Evolutionary conservation across 139 green algal genomes (phyloP), one percentile per base, ranked within the genome.

Genomic region (Chlorella sp.): DNA sequence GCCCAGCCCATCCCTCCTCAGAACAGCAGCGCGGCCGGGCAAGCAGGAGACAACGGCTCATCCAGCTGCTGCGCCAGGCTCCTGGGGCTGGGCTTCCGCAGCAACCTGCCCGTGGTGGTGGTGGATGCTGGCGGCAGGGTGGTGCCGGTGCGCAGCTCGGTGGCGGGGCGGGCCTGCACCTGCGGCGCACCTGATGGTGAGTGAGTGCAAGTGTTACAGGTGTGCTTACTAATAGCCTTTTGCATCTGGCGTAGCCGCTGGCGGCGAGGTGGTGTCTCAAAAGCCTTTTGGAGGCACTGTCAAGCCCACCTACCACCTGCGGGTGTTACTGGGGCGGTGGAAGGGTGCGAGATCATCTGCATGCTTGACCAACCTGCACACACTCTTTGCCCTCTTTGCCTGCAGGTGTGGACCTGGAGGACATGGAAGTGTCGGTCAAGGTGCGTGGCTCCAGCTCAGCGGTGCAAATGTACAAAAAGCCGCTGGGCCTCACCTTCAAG

Each of bases 71-170:
- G 67, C 17, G 27, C 42, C 23, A 20, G 49, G 67, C 42, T 72
- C 27, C 2, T 24, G 27, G 42, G 26, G 27, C 50, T 72, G 6
- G 50, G 31, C 35, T 85, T 87, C 66, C 76, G 70, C 68, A 78
- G 76, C 67, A 71, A 67, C 27, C 30, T 88, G 26, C 76, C 82
- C 31, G 69, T 87, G 35, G 23, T 88, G 31, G 20, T 88, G n/a
- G 35, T 87, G 10, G 61, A 75, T 32, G 76, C 71, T 0, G 23
- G 35, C 14, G 59, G 62, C 17, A 32, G 59, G 73, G n/a, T 83
- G 22, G 30, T 69, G 3, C 55, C 50, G 31, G 72, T 82, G 32
- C 70, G 76, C 1, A 34, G 33, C 3, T 31, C 66, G 0, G 27
- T 83, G 29, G n/a, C 24, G n/a, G 80, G 26, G 0, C 32, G 2